Evolutionary conservation across 2,329 filamentous ascomycete species (phyloP), one percentile per base, ranked within the genome.

Genomic region (Teratosphaeria zuluensis): DNA sequence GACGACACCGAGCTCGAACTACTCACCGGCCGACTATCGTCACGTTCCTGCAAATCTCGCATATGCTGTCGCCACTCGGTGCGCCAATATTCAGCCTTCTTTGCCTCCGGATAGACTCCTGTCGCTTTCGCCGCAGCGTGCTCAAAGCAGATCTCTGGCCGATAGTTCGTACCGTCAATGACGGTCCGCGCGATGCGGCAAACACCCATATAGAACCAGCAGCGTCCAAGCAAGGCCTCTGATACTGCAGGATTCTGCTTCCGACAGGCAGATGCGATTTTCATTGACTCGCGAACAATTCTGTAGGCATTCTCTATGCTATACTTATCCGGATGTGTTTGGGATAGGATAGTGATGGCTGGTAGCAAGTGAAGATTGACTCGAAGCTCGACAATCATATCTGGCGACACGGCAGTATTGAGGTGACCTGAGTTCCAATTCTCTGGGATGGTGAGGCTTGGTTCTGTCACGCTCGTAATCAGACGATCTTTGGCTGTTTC

Each of bases 191-290:
- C 56, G 16, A 59, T 9, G 9, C 31, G 21, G 31, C 56, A 58
- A 19, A 59, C 54, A 14, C 59, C 59, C 6, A 56, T 21, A 53
- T 61, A 61, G 54, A 55, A 61, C 8, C 51, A 30, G 55, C 59
- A 61, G 14, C 58, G 35, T n/a, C 59, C 59, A 31, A 56, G 55
- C 21, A 61, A 30, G 7, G 59, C 54, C 31, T 48, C 35, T 6
- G 51, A 57, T 38, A 9, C 31, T 51, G 53, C 19, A 28, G n/a
- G 32, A 21, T 9, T 24, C 21, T 32, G 21, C n/a, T 56, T 42
- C 4, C 21, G 24, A 42, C 33, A n/a, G 11, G 24, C 33, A 24
- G 33, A 33, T 7, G 42, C 54, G 16, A 48, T 2, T 14, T 24
- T 35, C 33, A 32, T 28, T 19, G 59, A 53, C 5, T 31, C 33